Evolutionary conservation across 192 early-diverging fungal species (phyloP).

Genomic region (Backusella sp.): DNA sequence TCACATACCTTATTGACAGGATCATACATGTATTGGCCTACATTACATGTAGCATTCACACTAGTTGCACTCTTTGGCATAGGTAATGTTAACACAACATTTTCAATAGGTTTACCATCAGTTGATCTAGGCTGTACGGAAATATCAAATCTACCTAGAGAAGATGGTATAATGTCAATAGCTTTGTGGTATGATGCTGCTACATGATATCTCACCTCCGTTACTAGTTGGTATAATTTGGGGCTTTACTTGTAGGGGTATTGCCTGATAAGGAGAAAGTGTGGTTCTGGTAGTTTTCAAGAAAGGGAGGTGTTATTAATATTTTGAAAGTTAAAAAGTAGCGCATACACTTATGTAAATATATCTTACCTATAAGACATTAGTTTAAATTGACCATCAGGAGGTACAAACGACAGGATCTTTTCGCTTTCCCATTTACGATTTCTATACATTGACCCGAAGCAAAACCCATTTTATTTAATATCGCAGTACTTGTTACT

Average conservation of each 20-base stretch:
- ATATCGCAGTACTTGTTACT: not conserved
- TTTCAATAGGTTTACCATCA: constrained; percentile 66
- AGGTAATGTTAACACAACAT: constrained; percentile 60
- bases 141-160: constrained; percentile 68
- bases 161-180: not conserved
- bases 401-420: constrained; percentile 87
- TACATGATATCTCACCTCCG: constrained; percentile 41
- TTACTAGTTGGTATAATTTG: constrained; percentile 53
- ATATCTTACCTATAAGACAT: constrained; percentile 68
- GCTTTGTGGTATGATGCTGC: not conserved
- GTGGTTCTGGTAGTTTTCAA: constrained; percentile 45
- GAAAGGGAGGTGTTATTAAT: not conserved
- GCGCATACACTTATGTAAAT: not conserved
- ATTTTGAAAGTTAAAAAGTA: not conserved
- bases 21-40: constrained; percentile 70
- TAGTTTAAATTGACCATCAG: constrained; percentile 89
- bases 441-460: constrained; percentile 28
- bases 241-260: constrained; percentile 66
- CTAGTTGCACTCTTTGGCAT: constrained; percentile 53
- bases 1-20: constrained; percentile 54
- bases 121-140: constrained; percentile 60
- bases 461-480: too few species aligned
- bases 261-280: constrained; percentile 50
- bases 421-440: constrained; percentile 79
- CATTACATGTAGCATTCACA: constrained; percentile 60